Conservation (phyloP, 2,329 filamentous ascomycete genomes). For the Sporothrix dimorphospora region DNA sequence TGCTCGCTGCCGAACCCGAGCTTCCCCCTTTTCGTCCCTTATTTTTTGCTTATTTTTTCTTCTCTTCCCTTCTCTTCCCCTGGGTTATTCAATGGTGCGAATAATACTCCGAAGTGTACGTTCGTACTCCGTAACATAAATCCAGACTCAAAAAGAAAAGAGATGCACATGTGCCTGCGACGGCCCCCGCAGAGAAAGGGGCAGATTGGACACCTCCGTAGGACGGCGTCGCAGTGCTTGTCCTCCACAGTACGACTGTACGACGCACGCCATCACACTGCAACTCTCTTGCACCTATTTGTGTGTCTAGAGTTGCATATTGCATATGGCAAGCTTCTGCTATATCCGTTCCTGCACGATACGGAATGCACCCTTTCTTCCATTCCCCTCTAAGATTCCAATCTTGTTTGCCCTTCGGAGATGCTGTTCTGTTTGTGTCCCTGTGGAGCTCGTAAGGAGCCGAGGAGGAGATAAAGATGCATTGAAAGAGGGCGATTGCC, state of each 20-base stretch:
- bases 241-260: background rate
- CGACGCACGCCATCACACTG: background rate
- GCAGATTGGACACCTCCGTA: background rate
- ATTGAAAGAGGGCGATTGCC: too few relatives aligned
- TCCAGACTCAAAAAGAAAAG: too few relatives aligned
- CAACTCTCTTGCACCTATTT: background rate
- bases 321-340: conserved; percentile 18
- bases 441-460: conserved; percentile 18
- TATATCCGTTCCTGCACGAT: conserved; percentile 4
- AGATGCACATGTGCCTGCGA: background rate
- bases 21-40: background rate
- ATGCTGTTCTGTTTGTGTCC: conserved; percentile 2
- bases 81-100: conserved; percentile 9
- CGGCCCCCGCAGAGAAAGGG: background rate
- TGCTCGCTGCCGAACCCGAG: conserved; percentile 1
- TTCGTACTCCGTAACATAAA: too few relatives aligned
- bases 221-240: background rate
- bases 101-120: conserved; percentile 16
- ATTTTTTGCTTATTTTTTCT: background rate
- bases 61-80: background rate
- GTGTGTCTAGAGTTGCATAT: conserved; percentile 9
- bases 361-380: conserved; percentile 1
- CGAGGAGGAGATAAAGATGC: background rate
- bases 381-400: background rate
- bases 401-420: conserved; percentile 10